Evolutionary conservation across 306 rosid species (phyloP).

Genomic region (Abrus precatorius): DNA sequence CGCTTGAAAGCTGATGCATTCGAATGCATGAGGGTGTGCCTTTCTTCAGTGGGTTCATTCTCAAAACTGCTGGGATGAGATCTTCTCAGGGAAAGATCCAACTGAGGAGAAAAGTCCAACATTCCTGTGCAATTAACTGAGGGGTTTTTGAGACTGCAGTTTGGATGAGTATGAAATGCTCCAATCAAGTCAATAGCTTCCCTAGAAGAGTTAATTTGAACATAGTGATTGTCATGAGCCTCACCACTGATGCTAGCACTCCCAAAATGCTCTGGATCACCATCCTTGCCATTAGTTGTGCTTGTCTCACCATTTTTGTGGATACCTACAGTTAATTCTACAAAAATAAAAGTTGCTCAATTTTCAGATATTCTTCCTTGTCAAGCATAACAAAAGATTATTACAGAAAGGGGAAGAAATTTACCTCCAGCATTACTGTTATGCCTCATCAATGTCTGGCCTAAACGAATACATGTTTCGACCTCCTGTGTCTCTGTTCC

Average conservation of each 20-base stretch:
- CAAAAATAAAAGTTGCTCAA: slow-evolving; percentile 29
- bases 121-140: slow-evolving; percentile 63
- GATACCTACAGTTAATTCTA: slow-evolving; percentile 60
- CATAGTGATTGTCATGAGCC: slow-evolving; percentile 66
- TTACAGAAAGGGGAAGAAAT: slow-evolving; percentile 33
- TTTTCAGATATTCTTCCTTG: slow-evolving; percentile 47
- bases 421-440: slow-evolving; percentile 70
- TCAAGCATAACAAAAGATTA: slow-evolving; percentile 25
- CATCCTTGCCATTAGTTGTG: slow-evolving; percentile 55
- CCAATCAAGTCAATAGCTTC: slow-evolving; percentile 78
- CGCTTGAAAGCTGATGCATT: slow-evolving; percentile 88
- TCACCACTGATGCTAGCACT: slow-evolving; percentile 58
- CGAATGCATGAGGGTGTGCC: slow-evolving; percentile 74
- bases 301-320: slow-evolving; percentile 55
- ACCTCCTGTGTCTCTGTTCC: slow-evolving; percentile 60
- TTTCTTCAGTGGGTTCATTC: slow-evolving; percentile 64
- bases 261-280: slow-evolving; percentile 54
- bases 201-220: slow-evolving; percentile 62
- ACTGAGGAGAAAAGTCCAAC: slow-evolving; percentile 65
- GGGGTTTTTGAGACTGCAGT: slow-evolving; percentile 55
- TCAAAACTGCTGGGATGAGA: slow-evolving; percentile 63
- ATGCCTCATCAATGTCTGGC: slow-evolving; percentile 51
- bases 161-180: slow-evolving; percentile 59
- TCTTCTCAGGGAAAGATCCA: slow-evolving; percentile 93
- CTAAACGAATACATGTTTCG: slow-evolving; percentile 53